phyloP scores from a whole-genome alignment of 306 rosid species.

The Hylodesmum podocarpum region DNA sequence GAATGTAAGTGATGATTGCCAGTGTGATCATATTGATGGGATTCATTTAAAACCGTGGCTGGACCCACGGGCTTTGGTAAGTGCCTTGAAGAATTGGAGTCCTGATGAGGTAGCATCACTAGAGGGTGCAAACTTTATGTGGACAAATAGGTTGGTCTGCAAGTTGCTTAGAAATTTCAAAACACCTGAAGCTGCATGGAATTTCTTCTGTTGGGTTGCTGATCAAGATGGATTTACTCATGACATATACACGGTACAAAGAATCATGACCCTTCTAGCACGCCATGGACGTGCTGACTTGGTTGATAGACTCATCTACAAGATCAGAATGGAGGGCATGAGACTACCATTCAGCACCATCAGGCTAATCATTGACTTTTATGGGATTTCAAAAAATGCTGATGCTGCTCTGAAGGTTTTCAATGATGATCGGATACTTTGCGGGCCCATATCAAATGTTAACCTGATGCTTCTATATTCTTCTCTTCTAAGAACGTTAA shows the following conservation, averaged over 20 bases:
- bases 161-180: conserved; percentile 67
- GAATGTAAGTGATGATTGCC: conserved; percentile 13
- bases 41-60: conserved; percentile 69
- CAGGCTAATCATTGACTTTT: conserved; percentile 69
- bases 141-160: conserved; percentile 79
- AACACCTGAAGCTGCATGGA: conserved; percentile 76
- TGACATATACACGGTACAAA: conserved; percentile 73
- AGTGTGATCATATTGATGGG: conserved; percentile 30
- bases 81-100: conserved; percentile 65
- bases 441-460: conserved; percentile 60
- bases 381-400: conserved; percentile 75
- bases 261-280: conserved; percentile 66
- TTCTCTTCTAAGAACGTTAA: conserved; percentile 69
- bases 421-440: conserved; percentile 50
- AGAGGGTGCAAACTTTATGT: conserved; percentile 66
- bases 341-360: conserved; percentile 69
- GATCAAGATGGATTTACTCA: conserved; percentile 73
- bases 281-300: conserved; percentile 60
- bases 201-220: conserved; percentile 82
- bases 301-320: conserved; percentile 64
- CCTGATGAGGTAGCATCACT: conserved; percentile 61
- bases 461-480: conserved; percentile 71
- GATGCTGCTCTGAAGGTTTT: conserved; percentile 83
- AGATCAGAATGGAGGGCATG: conserved; percentile 72
- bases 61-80: conserved; percentile 75